A percentile compares a stretch with the other conserved stretches of the same genome.
Evolutionary conservation across 768 basidiomycete species (phyloP).

Genomic region (Lactarius tabidus): DNA sequence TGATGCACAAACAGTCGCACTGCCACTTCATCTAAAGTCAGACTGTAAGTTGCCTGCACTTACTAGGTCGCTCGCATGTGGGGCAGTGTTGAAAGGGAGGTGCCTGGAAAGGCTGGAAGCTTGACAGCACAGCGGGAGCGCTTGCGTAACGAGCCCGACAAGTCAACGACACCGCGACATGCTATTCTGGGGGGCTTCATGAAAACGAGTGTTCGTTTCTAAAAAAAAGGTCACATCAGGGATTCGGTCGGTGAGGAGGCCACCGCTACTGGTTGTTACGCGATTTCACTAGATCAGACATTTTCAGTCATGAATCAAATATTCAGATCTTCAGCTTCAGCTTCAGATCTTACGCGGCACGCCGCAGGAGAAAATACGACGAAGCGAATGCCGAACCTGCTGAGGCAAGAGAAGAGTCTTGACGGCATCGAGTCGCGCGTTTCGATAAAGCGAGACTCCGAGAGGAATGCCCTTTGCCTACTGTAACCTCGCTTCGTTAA

Average conservation of each 20-base stretch:
- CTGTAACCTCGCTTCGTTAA: constrained; percentile 26
- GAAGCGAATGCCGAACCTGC: constrained; percentile 32
- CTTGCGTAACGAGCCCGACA: background rate
- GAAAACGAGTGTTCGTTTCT: constrained; percentile 7
- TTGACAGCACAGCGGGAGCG: background rate
- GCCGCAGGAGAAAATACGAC: constrained; percentile 33
- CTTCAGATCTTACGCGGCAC: constrained; percentile 12
- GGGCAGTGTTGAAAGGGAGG: too few species aligned
- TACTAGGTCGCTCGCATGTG: background rate
- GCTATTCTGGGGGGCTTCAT: too few species aligned
- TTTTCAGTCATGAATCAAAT: background rate
- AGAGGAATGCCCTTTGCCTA: background rate
- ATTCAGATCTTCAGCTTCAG: too few species aligned
- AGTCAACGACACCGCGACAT: background rate
- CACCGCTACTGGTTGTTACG: constrained; percentile 15
- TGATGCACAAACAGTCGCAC: constrained; percentile 42
- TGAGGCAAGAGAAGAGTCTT: constrained; percentile 28
- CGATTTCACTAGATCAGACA: background rate
- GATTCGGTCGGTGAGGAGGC: constrained; percentile 29
- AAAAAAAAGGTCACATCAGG: background rate
- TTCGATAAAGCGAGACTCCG: background rate
- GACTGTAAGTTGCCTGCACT: constrained; percentile 30
- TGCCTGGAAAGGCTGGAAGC: background rate
- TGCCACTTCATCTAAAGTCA: constrained; percentile 39
- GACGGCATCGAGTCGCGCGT: background rate